Evolutionary conservation across 2,329 filamentous ascomycete species (phyloP), one percentile per base, ranked within the genome.

Genomic region (Cercospora sp.): DNA sequence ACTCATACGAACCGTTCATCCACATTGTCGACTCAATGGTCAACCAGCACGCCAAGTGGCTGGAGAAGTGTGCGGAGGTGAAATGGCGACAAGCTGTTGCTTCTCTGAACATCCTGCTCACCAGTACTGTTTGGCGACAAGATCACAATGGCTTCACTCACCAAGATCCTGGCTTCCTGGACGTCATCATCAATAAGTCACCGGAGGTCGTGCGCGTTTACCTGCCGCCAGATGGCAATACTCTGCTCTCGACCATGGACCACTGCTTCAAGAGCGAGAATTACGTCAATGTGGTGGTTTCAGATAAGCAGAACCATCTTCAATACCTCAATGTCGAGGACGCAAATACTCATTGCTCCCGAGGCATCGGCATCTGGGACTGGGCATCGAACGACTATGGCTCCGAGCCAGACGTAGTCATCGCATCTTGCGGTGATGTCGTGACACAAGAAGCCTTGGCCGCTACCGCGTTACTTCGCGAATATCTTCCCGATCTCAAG

Each of bases 21-120:
- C 90, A 93, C 76, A 88, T 94, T 74, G 92, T 94, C 74, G 90
- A 93, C 79, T 92, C 89, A 1, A 94, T 94, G 91, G 91, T 94
- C 68, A 93, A 92, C 78, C 91, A 92, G 81, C 91, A 94, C 80
- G 92, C 90, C 83, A 94, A 94, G 79, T 93, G 91, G 91, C 86
- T 93, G 61, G 91, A 94, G 78, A 94, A 93, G 81, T 91, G 88
- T 72, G 82, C 89, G n/a, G 91, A 93, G 75, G 89, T 93, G 20
- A 88, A 91, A 74, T 94, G 91, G 91, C 88, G 91, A 62, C 86
- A 84, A 73, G 89, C 89, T 78, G 82, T 93, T 10, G 86, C 90
- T 8, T 93, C 90, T 0, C 86, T 94, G 73, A 94, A 94, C 81
- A 93, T 93, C 72, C 85, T 94, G 13, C 84, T 93, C 64, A 93